A percentile compares a stretch with the other conserved stretches of the same genome.
Conservation (phyloP, 306 rosid genomes). For the Cicer judaicum region DNA sequence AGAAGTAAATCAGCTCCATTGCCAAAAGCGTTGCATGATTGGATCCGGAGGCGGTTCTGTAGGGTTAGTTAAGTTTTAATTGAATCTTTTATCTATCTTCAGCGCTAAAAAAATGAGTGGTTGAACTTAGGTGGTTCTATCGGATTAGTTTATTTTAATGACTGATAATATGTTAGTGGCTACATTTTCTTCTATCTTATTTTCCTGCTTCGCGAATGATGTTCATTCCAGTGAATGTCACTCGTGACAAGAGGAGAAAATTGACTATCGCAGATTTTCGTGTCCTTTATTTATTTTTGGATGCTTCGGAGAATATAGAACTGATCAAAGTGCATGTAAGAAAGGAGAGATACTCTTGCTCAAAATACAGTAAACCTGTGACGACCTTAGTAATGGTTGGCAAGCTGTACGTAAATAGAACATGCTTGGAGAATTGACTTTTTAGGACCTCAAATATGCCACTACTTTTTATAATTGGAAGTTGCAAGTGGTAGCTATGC, state of each 20-base stretch:
- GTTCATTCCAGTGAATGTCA: constrained; percentile 32
- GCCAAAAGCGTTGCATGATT: constrained; percentile 74
- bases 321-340: constrained; percentile 10
- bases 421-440: constrained; percentile 12
- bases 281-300: constrained; percentile 26
- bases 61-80: constrained; percentile 68
- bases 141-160: constrained; percentile 51
- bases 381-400: constrained; percentile 29
- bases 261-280: constrained; percentile 21
- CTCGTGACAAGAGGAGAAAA: constrained; percentile 3
- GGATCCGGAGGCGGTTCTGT: constrained; percentile 99
- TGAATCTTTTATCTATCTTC: constrained; percentile 38
- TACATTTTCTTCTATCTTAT: constrained; percentile 25
- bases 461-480: constrained; percentile 19
- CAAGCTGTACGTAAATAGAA: constrained; percentile 3
- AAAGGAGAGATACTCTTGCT: constrained; percentile 24
- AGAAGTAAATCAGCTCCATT: constrained; percentile 79
- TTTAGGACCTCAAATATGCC: constrained; percentile 7
- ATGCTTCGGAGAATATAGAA: constrained; percentile 11
- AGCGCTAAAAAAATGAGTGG: constrained; percentile 56
- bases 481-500: constrained; percentile 25
- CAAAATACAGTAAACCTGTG: constrained; percentile 26
- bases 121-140: constrained; percentile 66
- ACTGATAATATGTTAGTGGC: not conserved
- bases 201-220: constrained; percentile 6